Evolutionary conservation across 2,329 filamentous ascomycete species (phyloP).

Genomic region (Pseudocercospora vitis): DNA sequence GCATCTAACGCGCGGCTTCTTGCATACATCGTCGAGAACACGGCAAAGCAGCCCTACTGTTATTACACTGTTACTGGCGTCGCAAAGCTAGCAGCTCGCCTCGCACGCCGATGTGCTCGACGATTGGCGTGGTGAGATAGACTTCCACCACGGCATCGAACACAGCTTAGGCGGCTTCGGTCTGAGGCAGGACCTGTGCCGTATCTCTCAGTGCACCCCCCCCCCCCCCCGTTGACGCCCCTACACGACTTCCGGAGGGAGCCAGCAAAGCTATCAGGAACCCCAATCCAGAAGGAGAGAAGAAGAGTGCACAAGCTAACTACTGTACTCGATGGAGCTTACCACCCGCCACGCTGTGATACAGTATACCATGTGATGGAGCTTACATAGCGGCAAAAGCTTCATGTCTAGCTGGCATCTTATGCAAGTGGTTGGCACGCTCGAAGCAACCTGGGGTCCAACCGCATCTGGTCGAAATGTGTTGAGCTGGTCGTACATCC

Average conservation of each 20-base stretch:
- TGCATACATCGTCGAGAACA: conserved; percentile 1
- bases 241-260: neutral
- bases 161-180: neutral
- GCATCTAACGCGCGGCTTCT: neutral
- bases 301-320: neutral
- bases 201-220: conserved; percentile 3
- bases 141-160: conserved; percentile 1
- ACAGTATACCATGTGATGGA: neutral
- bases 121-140: conserved; percentile 1
- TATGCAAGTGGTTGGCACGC: conserved; percentile 1
- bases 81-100: conserved; percentile 1
- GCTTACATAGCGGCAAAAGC: neutral
- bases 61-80: neutral
- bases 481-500: no score
- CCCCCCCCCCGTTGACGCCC: neutral
- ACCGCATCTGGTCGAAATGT: no score
- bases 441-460: neutral
- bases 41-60: neutral
- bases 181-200: conserved; percentile 3
- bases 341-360: no score
- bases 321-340: conserved; percentile 3
- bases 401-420: conserved; percentile 1
- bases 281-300: neutral
- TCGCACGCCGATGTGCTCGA: conserved; percentile 4
- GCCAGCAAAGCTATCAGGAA: neutral